phyloP scores from a whole-genome alignment of 768 basidiomycete species.

The Atractiella rhizophila region DNA sequence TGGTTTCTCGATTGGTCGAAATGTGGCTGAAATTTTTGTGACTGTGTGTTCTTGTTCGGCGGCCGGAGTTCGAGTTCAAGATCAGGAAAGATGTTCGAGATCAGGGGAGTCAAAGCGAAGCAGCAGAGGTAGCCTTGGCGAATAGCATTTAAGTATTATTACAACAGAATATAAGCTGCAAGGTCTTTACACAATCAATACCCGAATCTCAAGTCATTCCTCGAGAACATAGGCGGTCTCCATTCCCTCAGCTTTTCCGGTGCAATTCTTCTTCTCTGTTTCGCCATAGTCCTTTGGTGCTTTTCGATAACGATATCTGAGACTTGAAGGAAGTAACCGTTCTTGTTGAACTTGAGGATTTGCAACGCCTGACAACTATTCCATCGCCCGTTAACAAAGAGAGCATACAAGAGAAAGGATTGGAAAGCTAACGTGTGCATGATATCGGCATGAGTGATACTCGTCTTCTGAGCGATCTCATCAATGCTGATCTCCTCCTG shows the following conservation, averaged over 20 bases:
- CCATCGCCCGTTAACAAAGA: slow-evolving; percentile 2
- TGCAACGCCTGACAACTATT: slow-evolving; percentile 72
- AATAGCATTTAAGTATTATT: too few relatives aligned
- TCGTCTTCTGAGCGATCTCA: slow-evolving; percentile 83
- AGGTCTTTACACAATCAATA: too few relatives aligned
- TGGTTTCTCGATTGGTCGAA: too few relatives aligned
- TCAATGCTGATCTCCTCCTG: slow-evolving; percentile 73
- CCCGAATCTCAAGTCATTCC: slow-evolving; percentile 20
- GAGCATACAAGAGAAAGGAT: neutral
- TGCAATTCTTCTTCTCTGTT: slow-evolving; percentile 51
- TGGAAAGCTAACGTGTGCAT: slow-evolving; percentile 67
- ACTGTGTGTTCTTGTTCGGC: too few relatives aligned
- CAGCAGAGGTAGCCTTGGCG: too few relatives aligned
- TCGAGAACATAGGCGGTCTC: slow-evolving; percentile 84
- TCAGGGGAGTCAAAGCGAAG: too few relatives aligned
- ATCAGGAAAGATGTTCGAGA: too few relatives aligned
- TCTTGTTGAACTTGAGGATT: slow-evolving; percentile 87
- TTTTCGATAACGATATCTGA: slow-evolving; percentile 76
- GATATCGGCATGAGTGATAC: slow-evolving; percentile 82
- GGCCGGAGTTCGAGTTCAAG: too few relatives aligned
- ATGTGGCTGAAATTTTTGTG: too few relatives aligned
- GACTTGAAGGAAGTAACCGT: slow-evolving; percentile 73
- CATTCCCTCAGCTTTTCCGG: slow-evolving; percentile 57
- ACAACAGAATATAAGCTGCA: too few relatives aligned
- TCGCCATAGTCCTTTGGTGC: slow-evolving; percentile 56